Evolutionary conservation across 1,284 basidiomycete species (phyloP).

Genomic region (Pseudozyma thailandica): DNA sequence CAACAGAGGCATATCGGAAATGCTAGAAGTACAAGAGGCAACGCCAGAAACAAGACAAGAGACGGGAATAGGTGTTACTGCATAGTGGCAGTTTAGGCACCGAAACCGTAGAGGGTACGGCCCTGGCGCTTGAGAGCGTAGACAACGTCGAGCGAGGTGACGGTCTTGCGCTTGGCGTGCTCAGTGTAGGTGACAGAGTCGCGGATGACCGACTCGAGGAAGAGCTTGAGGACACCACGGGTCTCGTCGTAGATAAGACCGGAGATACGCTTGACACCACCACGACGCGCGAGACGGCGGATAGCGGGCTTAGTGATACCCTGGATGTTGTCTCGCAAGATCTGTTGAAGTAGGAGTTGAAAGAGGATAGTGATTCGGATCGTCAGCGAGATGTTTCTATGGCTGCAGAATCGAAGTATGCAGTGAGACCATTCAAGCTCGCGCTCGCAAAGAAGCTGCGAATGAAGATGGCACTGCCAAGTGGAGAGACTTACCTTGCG

Average conservation of each 20-base stretch:
- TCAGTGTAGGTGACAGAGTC: conserved; percentile 91
- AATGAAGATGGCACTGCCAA: too few relatives aligned
- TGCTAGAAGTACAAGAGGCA: conserved; percentile 55
- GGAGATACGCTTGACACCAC: conserved; percentile 73
- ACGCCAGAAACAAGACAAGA: conserved; percentile 42
- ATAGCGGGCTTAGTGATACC: conserved; percentile 92
- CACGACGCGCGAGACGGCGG: conserved; percentile 93
- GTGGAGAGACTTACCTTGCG: conserved; percentile 67
- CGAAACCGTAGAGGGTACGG: conserved; percentile 81
- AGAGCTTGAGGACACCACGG: conserved; percentile 84
- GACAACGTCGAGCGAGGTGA: conserved; percentile 89
- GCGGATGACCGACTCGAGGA: conserved; percentile 84
- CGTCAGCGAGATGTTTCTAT: conserved; percentile 18
- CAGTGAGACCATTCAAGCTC: neutral
- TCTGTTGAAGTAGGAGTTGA: conserved; percentile 16
- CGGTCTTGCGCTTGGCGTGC: conserved; percentile 92
- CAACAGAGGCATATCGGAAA: conserved; percentile 48
- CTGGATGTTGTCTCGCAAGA: conserved; percentile 67
- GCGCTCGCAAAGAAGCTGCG: neutral
- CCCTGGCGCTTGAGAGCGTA: conserved; percentile 86
- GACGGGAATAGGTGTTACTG: conserved; percentile 5
- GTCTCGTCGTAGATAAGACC: conserved; percentile 96
- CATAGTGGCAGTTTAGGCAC: conserved; percentile 54
- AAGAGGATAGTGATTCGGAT: neutral
- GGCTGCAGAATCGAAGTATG: neutral